Conservation (phyloP, 768 basidiomycete genomes). For the Pleurotus eryngii region DNA sequence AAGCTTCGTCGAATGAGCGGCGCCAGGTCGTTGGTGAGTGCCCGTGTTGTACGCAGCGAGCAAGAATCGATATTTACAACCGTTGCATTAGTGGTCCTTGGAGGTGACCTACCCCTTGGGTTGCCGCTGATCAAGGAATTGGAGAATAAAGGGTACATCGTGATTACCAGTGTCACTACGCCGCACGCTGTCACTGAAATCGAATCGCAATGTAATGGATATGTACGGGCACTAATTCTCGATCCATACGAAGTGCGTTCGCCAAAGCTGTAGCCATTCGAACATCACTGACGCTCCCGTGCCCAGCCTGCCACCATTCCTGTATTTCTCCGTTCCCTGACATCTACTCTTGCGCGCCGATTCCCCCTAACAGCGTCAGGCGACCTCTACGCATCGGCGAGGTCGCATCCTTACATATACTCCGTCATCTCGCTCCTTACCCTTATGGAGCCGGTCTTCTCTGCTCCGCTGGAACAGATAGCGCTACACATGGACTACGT, state of each 20-base stretch:
- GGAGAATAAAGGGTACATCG: conserved; percentile 78
- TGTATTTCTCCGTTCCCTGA: conserved; percentile 76
- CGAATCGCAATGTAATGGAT: conserved; percentile 69
- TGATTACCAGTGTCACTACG: conserved; percentile 74
- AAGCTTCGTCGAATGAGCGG: conserved; percentile 47
- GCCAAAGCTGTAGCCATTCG: not conserved
- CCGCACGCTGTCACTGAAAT: conserved; percentile 62
- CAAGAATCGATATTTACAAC: not conserved
- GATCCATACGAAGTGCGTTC: conserved; percentile 67
- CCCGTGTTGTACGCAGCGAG: not conserved
- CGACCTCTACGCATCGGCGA: conserved; percentile 72
- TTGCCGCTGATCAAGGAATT: conserved; percentile 71
- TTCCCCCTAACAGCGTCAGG: conserved; percentile 79
- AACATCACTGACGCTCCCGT: not conserved
- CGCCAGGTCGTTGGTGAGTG: conserved; percentile 69
- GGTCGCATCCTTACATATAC: conserved; percentile 67
- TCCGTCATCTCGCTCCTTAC: conserved; percentile 76
- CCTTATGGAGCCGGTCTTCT: conserved; percentile 39
- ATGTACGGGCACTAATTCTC: conserved; percentile 76
- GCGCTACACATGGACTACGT: conserved; percentile 61
- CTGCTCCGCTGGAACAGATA: conserved; percentile 70
- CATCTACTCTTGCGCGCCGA: conserved; percentile 74
- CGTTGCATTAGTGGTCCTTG: conserved; percentile 61
- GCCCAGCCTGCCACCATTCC: conserved; percentile 66
- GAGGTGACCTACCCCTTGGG: conserved; percentile 72